Base-by-base conservation (phyloP, 108 stramenopile genomes). In the Conticribra weissflogii region DNA sequence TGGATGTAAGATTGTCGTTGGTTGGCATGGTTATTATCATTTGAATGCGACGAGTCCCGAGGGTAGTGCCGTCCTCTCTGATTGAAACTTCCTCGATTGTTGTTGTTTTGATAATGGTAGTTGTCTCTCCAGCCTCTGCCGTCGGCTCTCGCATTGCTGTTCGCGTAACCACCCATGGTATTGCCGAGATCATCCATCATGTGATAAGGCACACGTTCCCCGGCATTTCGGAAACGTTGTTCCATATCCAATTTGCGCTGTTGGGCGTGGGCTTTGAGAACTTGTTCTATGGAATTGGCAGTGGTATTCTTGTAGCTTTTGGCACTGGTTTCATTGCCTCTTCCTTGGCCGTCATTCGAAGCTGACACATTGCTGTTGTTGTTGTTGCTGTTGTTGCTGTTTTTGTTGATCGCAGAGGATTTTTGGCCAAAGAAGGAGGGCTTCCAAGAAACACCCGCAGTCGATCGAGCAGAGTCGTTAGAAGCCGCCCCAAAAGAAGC, bases 241-340 rank as follows among this genome's bases (percentile, higher is more conserved):
- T 57, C 78, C 73, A 75, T 75, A 27, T 68, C 68, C 27, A 49
- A 66, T 57, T 75, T 67, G 1, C 72, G 54, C 15, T 52, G 54
- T 7, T 30, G 23, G 25, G 72, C 63, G 46, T 79, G 68, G 7
- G 57, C 56, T 34, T 46, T 47, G 48, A 79, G 34, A 8, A 74
- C 59, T 66, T 63, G 72, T 48, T 74, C 73, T 28, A 69, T 52
- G 23, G 72, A 78, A 9, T 62, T 64, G 17, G 41, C 64, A 33
- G 24, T 28, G 24, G 22, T 62, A 19, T 36, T 52, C 5, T 0
- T 53, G 18, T 60, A 24, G 32, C 50, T 50, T 30, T 31, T 21
- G 58, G 4, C 18, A 23, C 2, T 23, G 25, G n/a, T n/a, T n/a
- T 28, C 49, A 30, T 14, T 46, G 61, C 23, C 30, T 63, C 17